Conservation (phyloP, 2,329 filamentous ascomycete species). For the Trichoderma polysporum region DNA sequence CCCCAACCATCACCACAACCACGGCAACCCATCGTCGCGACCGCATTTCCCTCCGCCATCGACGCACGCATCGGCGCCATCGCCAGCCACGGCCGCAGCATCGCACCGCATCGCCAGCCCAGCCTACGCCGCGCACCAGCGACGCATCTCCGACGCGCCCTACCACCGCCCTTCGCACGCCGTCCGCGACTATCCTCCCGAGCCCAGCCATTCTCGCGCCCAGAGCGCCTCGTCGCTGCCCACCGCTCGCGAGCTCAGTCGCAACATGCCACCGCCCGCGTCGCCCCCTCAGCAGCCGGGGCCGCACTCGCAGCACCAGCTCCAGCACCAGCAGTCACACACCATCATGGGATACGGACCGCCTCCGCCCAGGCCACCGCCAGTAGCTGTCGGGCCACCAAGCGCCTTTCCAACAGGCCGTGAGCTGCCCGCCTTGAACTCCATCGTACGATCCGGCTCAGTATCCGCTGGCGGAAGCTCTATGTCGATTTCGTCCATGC, state of each 20-base stretch:
- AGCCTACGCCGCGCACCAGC: constrained; percentile 36
- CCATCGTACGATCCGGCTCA: constrained; percentile 47
- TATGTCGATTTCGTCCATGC: constrained; percentile 63
- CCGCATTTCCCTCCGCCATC: constrained; percentile 13
- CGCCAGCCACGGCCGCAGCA: constrained; percentile 24
- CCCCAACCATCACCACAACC: constrained; percentile 15
- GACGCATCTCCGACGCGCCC: constrained; percentile 45
- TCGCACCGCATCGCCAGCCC: constrained; percentile 21
- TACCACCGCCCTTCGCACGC: constrained; percentile 39
- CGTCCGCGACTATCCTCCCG: constrained; percentile 32
- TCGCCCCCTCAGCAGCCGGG: constrained; percentile 42
- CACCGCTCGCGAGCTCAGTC: constrained; percentile 38
- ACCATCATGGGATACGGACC: constrained; percentile 43
- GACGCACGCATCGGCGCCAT: constrained; percentile 23
- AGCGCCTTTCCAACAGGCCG: constrained; percentile 50
- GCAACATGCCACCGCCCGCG: constrained; percentile 46
- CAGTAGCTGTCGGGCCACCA: constrained; percentile 44
- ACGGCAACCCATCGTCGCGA: neutral
- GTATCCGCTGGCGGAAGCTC: constrained; percentile 44
- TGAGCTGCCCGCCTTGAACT: constrained; percentile 52
- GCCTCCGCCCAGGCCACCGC: constrained; percentile 47
- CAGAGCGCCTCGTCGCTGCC: constrained; percentile 46
- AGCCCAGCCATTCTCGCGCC: constrained; percentile 42
- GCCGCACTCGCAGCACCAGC: constrained; percentile 33
- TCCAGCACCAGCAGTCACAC: constrained; percentile 34